Evolutionary conservation across 148 eudicot species (phyloP), one percentile per base, ranked within the genome.

Genomic region (Vaccinium darrowii): DNA sequence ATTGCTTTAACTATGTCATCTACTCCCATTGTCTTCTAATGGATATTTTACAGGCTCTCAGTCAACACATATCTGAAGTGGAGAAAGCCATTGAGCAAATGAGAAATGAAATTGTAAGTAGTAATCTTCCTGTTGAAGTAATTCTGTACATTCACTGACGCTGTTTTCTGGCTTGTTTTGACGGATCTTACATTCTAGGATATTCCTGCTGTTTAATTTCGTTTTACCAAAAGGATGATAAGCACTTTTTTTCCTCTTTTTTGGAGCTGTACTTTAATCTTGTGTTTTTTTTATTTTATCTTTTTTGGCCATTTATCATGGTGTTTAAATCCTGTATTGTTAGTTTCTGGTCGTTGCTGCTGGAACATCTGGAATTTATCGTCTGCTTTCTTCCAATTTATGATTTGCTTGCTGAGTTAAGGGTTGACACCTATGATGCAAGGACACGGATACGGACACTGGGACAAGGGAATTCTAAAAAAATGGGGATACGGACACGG

Each of bases 1-100:
- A 65, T 71, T 47, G 60, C 78, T 82, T 43, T 30, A 58, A 84
- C 16, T 10, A 76, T 19, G 67, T 36, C 7, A 60, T n/a, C 6
- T 81, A 18, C 81, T 78, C 36, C 78, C 83, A 53, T 51, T 47
- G 33, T 30, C 21, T 72, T 18, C 13, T 0, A 67, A 4, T 52
- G 62, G 33, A 6, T 73, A 8, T 75, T 81, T 36, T 93, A 82
- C 86, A 97, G 99, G 99, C 98, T 43, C 96, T 97, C 80, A 91
- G 92, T 87, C 93, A 94, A 91, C 99, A 97, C 92, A 94, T 97
- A 85, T 36, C 88, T 39, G 99, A 92, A 81, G 82, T 95, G 87
- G 99, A 97, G 94, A 91, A 88, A 53, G 91, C 87, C 84, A 95
- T 97, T 76, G 93, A 90, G 84, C 91, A 94, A 82, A 91, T 90